Percentiles rank a stretch among this genome's conserved stretches.
These are phyloP conservation scores for Aspergillus neoniger DNA, from an alignment of 2,329 filamentous ascomycete genomes.

Conservation along the genomic window DNA sequence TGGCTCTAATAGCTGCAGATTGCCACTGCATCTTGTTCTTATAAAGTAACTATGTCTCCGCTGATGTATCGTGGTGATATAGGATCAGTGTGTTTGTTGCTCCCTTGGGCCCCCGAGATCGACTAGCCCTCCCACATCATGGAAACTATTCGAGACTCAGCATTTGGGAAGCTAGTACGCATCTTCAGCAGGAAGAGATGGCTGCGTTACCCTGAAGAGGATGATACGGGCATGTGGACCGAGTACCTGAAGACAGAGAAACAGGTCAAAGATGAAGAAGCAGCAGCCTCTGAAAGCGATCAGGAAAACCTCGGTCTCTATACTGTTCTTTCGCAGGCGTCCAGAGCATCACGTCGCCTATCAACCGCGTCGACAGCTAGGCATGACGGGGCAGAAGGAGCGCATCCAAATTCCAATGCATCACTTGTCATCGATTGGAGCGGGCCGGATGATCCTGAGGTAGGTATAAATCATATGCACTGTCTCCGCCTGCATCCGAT, in stretches of 20 bases:
- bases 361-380: slow-evolving; percentile 6
- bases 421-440: slow-evolving; percentile 22
- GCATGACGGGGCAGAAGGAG: background rate
- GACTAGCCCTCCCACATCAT: background rate
- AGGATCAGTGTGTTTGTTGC: background rate
- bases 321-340: slow-evolving; percentile 23
- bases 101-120: background rate
- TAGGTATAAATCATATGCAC: background rate
- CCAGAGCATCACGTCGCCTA: background rate
- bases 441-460: slow-evolving; percentile 20
- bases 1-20: background rate
- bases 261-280: slow-evolving; percentile 10
- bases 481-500: background rate
- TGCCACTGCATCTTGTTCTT: background rate
- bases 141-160: slow-evolving; percentile 24
- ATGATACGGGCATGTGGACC: slow-evolving; percentile 14
- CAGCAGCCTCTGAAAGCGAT: background rate
- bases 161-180: slow-evolving; percentile 26
- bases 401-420: background rate
- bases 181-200: slow-evolving; percentile 14
- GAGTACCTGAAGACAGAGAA: slow-evolving; percentile 18
- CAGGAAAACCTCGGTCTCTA: slow-evolving; percentile 18
- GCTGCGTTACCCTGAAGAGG: slow-evolving; percentile 25
- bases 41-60: background rate
- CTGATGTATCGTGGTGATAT: background rate